A percentile compares a stretch with the other conserved stretches of the same genome.
phyloP scores from a whole-genome alignment of 177 flowering plant species.

The Vitis hybrid region DNA sequence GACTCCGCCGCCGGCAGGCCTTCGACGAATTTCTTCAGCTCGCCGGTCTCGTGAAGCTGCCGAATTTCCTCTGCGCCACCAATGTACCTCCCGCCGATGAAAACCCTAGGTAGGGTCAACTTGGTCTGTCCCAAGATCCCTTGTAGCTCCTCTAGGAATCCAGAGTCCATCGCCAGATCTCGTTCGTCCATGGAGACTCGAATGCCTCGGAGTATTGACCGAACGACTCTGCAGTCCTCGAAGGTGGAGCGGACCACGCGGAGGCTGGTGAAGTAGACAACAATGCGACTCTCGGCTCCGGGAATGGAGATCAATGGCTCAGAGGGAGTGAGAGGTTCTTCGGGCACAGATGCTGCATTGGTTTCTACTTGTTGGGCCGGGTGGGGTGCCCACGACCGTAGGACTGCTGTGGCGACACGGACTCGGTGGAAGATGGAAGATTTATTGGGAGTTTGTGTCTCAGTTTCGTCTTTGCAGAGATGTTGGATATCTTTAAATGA shows the following conservation, averaged over 20 bases:
- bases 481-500: conserved; percentile 34
- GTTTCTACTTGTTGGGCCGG: conserved; percentile 1
- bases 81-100: conserved; percentile 56
- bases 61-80: conserved; percentile 58
- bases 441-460: conserved; percentile 1
- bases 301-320: conserved; percentile 15
- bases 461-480: conserved; percentile 28
- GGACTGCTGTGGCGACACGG: conserved; percentile 18
- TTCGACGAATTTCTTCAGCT: conserved; percentile 42
- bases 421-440: conserved; percentile 28
- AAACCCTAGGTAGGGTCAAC: conserved; percentile 46
- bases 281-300: conserved; percentile 33
- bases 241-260: conserved; percentile 58
- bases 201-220: conserved; percentile 42
- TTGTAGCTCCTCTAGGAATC: conserved; percentile 38
- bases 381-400: conserved; percentile 25
- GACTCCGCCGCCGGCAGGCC: conserved; percentile 34
- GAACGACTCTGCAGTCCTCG: conserved; percentile 51
- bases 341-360: not conserved
- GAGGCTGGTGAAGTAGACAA: conserved; percentile 59
- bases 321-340: not conserved
- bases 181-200: conserved; percentile 53
- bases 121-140: conserved; percentile 20
- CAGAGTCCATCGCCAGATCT: conserved; percentile 54
- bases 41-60: conserved; percentile 51